Evolutionary conservation across 495 filamentous ascomycete species (phyloP), one percentile per base, ranked within the genome.

Genomic region (Tuber aestivum): DNA sequence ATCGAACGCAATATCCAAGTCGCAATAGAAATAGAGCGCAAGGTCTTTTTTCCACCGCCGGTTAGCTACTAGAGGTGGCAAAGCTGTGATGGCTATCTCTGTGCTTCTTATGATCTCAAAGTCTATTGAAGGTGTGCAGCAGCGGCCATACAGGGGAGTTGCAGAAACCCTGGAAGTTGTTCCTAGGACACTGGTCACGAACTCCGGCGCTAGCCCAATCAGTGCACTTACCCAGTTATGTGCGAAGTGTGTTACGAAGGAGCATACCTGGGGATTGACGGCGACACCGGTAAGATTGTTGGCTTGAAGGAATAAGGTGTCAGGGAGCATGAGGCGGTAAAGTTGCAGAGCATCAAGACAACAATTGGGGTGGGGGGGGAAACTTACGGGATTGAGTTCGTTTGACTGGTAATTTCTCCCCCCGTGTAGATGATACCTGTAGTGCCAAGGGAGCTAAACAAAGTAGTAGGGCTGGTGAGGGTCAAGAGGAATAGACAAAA

Each of bases 91-190:
- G 96, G 96, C 96, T 37, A 92, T 98, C 74, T 93, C 94, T 12
- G 94, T 97, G 68, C 89, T 92, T 77, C 86, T 99, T 74, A 87
- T 90, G 85, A 87, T 93, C 83, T 93, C 94, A 73, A 96, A 96
- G 86, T 89, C 89, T 76, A 90, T 99, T 73, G 96, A 98, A 86
- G 96, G 96, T 81, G 95, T 99, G 69, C 92, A 95, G 85, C 96
- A 99, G 85, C 98, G 96, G 96, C 96, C 96, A 42, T 99, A 99
- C 88, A 93, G 94, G 85, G 95, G 94, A 50, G 93, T 98, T 75
- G 95, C 96, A 8, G 96, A 99, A 82, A 94, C 95, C 42, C 92
- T 99, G 88, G 95, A 99, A 85, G 94, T 99, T 69, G 98, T 99
- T 75, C 96, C 96, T 44, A 89, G 96, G 76, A 98, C 96, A 72